Base-by-base conservation (phyloP, 768 basidiomycete genomes). In the Steccherinum ochraceum region DNA sequence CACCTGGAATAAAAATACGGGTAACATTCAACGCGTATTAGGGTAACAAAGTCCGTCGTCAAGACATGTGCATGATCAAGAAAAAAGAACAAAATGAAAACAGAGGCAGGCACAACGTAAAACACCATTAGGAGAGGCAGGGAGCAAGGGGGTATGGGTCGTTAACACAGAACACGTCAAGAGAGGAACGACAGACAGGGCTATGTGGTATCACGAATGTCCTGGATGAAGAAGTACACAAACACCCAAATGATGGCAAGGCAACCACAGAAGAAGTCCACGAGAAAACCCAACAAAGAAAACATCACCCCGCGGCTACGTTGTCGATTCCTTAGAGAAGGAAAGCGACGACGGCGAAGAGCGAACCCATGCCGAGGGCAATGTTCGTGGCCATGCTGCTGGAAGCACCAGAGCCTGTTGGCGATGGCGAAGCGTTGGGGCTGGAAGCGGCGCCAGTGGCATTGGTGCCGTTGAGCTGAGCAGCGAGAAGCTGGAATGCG, bases 401-500 rank as follows among this genome's bases (percentile, higher is more conserved):
- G 26, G 46, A 42, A 19, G 50, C 56, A 48, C 54, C 55, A 39
- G 49, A 48, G n/a, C 52, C 41, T 2, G 51, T 20, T 13, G 52
- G 12, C 26, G 39, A 24, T 10, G 52, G 12, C 39, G 39, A 24
- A 27, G 54, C n/a, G 12, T 46, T 13, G 43, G 53, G 19, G 25
- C 48, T 30, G 3, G 56, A 52, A 25, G 61, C 65, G 4, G 71
- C 59, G n/a, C 69, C 62, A 39, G 57, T 53, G 24, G 69, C 53
- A 49, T 52, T 60, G 4, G 79, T 77, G 48, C 79, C 79, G 59
- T 83, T 82, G 52, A 80, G 63, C 48, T 71, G 61, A 65, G 71
- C 69, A 18, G 83, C 81, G 44, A 81, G 70, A 40, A 66, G 63
- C 66, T 79, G 69, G 75, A 80, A 84, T 2, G 80, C 80, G 40